Conservation (phyloP, 2,329 filamentous ascomycete genomes). For the Hymenoscyphus occultus region DNA sequence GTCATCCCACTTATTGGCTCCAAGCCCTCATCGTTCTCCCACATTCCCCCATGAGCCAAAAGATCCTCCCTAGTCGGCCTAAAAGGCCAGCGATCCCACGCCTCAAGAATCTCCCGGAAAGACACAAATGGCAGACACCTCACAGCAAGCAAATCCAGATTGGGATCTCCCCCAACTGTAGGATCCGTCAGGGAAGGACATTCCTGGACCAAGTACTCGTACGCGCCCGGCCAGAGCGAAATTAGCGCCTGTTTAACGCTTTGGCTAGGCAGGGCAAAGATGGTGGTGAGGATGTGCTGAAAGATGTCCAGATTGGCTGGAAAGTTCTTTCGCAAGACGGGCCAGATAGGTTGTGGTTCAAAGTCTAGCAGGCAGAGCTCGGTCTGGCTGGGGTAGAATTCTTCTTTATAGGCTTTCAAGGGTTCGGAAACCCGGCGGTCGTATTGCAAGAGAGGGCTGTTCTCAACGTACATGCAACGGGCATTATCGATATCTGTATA, state of each 20-base stretch:
- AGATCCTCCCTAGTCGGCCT: constrained; percentile 56
- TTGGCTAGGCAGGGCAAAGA: constrained; percentile 39
- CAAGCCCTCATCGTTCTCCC: background rate
- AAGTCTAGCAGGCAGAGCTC: constrained; percentile 61
- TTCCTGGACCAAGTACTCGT: constrained; percentile 48
- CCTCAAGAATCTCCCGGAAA: constrained; percentile 55
- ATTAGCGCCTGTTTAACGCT: constrained; percentile 48
- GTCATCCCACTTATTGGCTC: background rate
- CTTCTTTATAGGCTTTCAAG: constrained; percentile 52
- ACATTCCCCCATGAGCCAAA: background rate
- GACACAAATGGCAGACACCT: constrained; percentile 52
- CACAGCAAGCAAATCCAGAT: constrained; percentile 42
- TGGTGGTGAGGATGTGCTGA: constrained; percentile 47
- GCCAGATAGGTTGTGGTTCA: constrained; percentile 55
- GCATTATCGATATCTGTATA: constrained; percentile 50
- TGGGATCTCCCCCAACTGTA: constrained; percentile 43
- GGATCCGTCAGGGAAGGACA: constrained; percentile 51
- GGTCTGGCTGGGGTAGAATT: constrained; percentile 63
- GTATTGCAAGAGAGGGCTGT: constrained; percentile 56
- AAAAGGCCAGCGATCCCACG: constrained; percentile 67
- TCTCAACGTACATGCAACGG: constrained; percentile 47
- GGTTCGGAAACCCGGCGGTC: constrained; percentile 72
- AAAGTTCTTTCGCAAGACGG: constrained; percentile 44
- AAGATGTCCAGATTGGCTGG: constrained; percentile 45
- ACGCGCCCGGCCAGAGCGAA: constrained; percentile 55